Base-by-base conservation (phyloP, 2,329 filamentous ascomycete species). In the Aspergillus spinulosporus region DNA sequence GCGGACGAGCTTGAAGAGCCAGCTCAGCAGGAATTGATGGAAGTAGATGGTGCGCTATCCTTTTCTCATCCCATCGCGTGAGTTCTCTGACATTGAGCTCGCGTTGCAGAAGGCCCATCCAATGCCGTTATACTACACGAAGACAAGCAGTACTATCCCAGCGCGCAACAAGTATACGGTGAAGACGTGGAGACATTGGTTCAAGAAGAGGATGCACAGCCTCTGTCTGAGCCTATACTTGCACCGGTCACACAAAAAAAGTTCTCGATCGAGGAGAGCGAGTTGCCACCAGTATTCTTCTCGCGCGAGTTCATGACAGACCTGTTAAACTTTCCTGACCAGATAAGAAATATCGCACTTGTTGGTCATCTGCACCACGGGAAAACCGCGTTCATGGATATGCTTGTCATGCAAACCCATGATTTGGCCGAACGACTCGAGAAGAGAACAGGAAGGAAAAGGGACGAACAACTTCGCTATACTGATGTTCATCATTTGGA, bases 91-190 rank as follows among this genome's bases (percentile, higher is more conserved):
- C 56, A 52, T 8, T 26, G 51, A 34, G 44, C 40, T 12, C 36
- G 50, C 55, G 59, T 84, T 53, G 85, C 91, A 73, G 88, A 92
- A 48, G 92, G 89, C 11, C 90, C 93, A 3, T 97, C 92, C 4
- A 99, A 97, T 74, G 93, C 94, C 50, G 92, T 99, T n/a, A 84
- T 99, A 56, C 84, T 99, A 45, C 94, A 99, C 77, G 94, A 99
- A 80, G 94, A 99, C 78, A 99, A 99, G 75, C 94, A 97, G 73
- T 99, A 99, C 76, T 99, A 99, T 72, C 94, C 94, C 31, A 96
- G 92, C n/a, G 94, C 94, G 55, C 88, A 93, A 70, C 94, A 99
- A 74, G 88, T 96, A 42, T 99, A 97, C 72, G 94, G 94, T 51
- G 83, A 87, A 66, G 92, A 94, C 76, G 94, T 99, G 66, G 94